Evolutionary conservation across 345 rosid genomes (phyloP).

Genomic region (Ailanthus altissimus): DNA sequence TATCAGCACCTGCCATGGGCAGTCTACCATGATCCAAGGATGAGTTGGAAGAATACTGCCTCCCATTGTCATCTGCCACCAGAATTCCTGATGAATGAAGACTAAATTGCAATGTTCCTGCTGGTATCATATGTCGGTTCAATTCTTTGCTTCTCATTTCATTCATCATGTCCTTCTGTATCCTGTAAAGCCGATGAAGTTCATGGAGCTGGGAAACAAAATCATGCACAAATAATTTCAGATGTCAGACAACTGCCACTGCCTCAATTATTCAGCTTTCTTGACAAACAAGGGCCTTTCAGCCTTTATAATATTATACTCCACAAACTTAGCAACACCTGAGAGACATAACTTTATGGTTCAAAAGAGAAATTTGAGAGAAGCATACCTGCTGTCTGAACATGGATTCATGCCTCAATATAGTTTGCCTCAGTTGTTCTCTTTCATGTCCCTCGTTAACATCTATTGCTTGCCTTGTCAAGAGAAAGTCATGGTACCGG

Average conservation of each 20-base stretch:
- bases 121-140: constrained; percentile 26
- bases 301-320: background rate
- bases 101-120: constrained; percentile 35
- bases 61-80: constrained; percentile 28
- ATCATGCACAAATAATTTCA: constrained; percentile 8
- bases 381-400: constrained; percentile 69
- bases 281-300: background rate
- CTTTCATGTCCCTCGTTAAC: constrained; percentile 35
- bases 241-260: constrained; percentile 16
- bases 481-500: constrained; percentile 36
- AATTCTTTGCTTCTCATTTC: constrained; percentile 55
- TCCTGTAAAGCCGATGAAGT: constrained; percentile 73
- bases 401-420: constrained; percentile 67
- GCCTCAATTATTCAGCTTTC: background rate
- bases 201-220: constrained; percentile 50
- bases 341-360: background rate
- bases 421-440: constrained; percentile 62
- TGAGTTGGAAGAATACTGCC: constrained; percentile 17
- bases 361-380: background rate
- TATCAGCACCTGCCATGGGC: constrained; percentile 41
- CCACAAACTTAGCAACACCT: background rate
- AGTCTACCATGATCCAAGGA: constrained; percentile 17
- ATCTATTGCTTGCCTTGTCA: constrained; percentile 35
- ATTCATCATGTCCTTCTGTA: constrained; percentile 75
- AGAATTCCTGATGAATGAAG: constrained; percentile 25